Evolutionary conservation across 225 moss, liverwort and hornwort species (phyloP).

Genomic region (Thuidium tamariscinum): DNA sequence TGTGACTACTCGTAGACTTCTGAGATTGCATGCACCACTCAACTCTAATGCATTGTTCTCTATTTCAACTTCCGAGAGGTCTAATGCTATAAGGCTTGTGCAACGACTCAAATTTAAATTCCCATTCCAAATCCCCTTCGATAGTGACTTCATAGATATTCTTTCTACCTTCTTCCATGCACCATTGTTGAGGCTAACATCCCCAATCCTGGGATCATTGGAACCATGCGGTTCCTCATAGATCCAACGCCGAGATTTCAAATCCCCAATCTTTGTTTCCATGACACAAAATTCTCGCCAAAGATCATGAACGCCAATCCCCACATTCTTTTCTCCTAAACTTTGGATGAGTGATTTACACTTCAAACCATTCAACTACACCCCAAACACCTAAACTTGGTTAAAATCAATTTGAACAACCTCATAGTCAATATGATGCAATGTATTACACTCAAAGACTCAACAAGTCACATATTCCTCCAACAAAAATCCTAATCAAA

Average conservation of each 20-base stretch:
- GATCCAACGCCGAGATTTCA: neutral
- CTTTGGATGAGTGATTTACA: accelerated
- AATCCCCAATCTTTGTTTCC: neutral
- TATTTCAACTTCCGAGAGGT: accelerated
- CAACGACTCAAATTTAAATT: neutral
- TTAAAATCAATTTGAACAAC: accelerated
- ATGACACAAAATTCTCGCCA: neutral
- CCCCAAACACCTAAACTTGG: too few species aligned
- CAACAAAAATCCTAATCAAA: too few species aligned
- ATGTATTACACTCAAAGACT: neutral
- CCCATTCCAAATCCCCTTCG: accelerated
- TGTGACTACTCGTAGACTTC: accelerated
- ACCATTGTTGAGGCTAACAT: accelerated
- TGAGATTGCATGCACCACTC: neutral
- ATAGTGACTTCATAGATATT: neutral
- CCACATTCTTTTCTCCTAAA: accelerated
- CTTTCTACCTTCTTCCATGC: neutral
- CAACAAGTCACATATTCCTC: neutral
- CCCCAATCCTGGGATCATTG: neutral
- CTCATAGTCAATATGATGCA: accelerated
- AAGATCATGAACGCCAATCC: neutral
- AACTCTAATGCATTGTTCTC: neutral
- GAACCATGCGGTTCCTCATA: neutral
- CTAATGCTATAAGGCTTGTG: neutral
- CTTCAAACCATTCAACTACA: neutral